Evolutionary conservation across 306 rosid species (phyloP), one percentile per base, ranked within the genome.

Genomic region (Cicer bijugum): DNA sequence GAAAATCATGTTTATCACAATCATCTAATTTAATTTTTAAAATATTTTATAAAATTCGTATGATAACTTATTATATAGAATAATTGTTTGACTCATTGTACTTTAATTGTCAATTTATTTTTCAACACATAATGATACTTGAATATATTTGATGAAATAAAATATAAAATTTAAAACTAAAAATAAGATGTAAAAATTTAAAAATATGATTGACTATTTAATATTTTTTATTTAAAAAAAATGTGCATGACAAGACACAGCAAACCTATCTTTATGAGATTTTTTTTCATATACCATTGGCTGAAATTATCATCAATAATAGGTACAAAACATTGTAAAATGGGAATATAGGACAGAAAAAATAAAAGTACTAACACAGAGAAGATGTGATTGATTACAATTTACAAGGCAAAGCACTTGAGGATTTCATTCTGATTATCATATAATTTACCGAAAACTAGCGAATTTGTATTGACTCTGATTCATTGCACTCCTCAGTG

Each of bases 291-390:
- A 56, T 69, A 78, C 78, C 83, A 84, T 74, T 77, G 78, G 83
- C 78, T 77, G 78, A 11, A 11, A 56, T 77, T 67, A 81, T 58
- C 65, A 77, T 51, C 68, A 72, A 74, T 74, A 81, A 81, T 81
- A 75, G 74, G 75, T 69, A 78, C 85, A 75, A 43, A 75, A 71
- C 71, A 75, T 75, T 64, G 61, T 64, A 75, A 73, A 84, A 43
- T 69, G 48, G 73, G 81, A 84, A 81, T 67, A 74, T 77, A 77
- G 75, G 72, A 71, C 83, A 69, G 81, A 84, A 74, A 72, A 77
- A 74, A 12, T 10, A 53, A 53, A 58, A 57, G 17, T 6, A 56
- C 11, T 56, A 28, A 77, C 77, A 72, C 8, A 64, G 20, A 66
- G 33, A 81, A 72, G 84, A 81, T 50, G 48, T 9, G 52, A 62